Evolutionary conservation across 306 rosid species (phyloP), one percentile per base, ranked within the genome.

Genomic region (Lathyrus oleraceus): DNA sequence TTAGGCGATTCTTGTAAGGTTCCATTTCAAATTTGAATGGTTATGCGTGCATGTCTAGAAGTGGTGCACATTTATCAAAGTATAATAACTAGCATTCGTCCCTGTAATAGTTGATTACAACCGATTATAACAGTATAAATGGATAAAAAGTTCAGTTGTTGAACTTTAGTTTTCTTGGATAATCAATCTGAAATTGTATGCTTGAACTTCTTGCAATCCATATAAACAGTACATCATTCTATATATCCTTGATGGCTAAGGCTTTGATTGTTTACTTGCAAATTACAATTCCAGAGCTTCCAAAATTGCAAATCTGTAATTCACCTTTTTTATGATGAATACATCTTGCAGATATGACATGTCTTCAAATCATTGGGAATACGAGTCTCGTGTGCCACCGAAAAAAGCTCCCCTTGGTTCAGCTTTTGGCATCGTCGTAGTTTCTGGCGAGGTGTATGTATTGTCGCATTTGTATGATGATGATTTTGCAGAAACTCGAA

Each of bases 371-470:
- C 82, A 72, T 4, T 94, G 97, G 98, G 28, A 62, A 25, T 82
- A 75, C 23, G 98, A 90, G 71, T 57, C 95, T 0, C 83, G 67
- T 27, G 83, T 90, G 45, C 98, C 98, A 48, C 98, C 98, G 43
- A 84, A 81, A 64, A 82, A 80, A 51, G 77, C 83, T 45, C 81
- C 78, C 11, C 42, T 70, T 48, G 59, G 81, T 69, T 78, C 89
- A 2, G 43, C 90, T 27, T 81, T 73, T 70, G 90, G 96, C 28
- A 70, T 88, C 8, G 86, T 85, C 8, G 97, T 48, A n/a, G 73
- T 83, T 78, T 82, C 82, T 12, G 81, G 86, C 51, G 97, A 87
- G 75, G 58, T 94, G 75, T 79, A 84, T 69, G 86, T 87, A 19
- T 74, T 94, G 48, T 64, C 89, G n/a, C 83, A 76, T 67, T 68